Base-by-base conservation (phyloP, 768 basidiomycete species). In the Suillus variegatus region DNA sequence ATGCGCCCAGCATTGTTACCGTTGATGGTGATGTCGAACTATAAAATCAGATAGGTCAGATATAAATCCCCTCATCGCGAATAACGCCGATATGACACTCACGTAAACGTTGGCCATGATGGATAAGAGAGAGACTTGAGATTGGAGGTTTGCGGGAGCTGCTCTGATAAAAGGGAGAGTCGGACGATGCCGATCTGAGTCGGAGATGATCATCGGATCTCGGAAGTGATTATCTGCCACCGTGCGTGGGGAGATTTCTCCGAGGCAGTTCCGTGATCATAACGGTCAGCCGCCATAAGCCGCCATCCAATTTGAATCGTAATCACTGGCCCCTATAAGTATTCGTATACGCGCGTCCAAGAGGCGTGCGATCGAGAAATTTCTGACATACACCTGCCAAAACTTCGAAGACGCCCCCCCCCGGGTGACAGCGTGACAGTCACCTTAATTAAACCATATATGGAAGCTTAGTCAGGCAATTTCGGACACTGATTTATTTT, bases 11-110 rank as follows among this genome's bases (percentile, higher is more conserved):
- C 56, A 0, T 74, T 62, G 51, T 75, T 7, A 64, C 61, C 70
- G 74, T 76, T 73, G 73, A 91, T 83, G 25, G 75, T 58, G 74
- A 93, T 85, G 69, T 92, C 88, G 72, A 93, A 93, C 91, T 92
- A 67, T 57, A 64, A 66, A 52, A 63, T 63, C 54, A 66, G 25
- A 28, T 60, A 63, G 52, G 57, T 65, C 54, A 64, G 44, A 64
- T 38, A 55, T 28, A 44, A 32, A 36, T 36, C 20, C 32, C 14
- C 36, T 44, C 10, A 32, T 55, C 20, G 32, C n/a, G 6, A 28
- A 36, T 22, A 52, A 46, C n/a, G 20, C 22, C 35, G 32, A 56
- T 60, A 46, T 6, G 25, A 47, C 5, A 70, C 69, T 68, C 60
- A 70, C 69, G 63, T 63, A 70, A 65, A 62, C 63, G 66, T 70